These are phyloP conservation scores for Hypoxylon sp. DNA, from an alignment of 2,329 filamentous ascomycete genomes.

Conservation along the genomic window DNA sequence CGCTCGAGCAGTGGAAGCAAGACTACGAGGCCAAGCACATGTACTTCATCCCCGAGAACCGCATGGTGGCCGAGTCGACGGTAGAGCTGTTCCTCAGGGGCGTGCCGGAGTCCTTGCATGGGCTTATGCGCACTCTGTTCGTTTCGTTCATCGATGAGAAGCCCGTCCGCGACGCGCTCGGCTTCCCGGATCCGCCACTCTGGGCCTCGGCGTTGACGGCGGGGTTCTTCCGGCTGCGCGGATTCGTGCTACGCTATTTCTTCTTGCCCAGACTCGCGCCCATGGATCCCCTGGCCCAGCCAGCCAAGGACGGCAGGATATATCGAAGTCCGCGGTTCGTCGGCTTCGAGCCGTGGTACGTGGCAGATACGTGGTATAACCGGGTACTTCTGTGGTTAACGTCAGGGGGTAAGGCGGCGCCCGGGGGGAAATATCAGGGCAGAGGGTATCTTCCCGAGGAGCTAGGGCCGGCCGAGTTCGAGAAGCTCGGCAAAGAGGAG, in stretches of 20 bases:
- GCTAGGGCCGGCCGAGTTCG: slow-evolving; percentile 42
- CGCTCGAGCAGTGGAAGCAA: slow-evolving; percentile 40
- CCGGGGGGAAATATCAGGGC: slow-evolving; percentile 36
- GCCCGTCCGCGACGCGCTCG: slow-evolving; percentile 41
- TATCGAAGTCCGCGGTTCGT: slow-evolving; percentile 35
- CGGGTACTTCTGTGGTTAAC: slow-evolving; percentile 36
- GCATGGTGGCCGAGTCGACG: slow-evolving; percentile 43
- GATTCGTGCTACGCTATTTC: slow-evolving; percentile 35
- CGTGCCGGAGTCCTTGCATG: slow-evolving; percentile 35
- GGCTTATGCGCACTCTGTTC: slow-evolving; percentile 37
- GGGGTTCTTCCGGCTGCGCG: slow-evolving; percentile 34
- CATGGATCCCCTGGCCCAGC: slow-evolving; percentile 32
- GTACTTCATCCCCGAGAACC: slow-evolving; percentile 45
- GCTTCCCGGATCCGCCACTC: slow-evolving; percentile 41
- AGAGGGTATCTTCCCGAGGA: slow-evolving; percentile 44
- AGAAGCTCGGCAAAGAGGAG: slow-evolving; percentile 34
- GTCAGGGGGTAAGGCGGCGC: slow-evolving; percentile 33
- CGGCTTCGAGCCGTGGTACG: slow-evolving; percentile 49
- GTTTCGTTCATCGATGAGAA: slow-evolving; percentile 45
- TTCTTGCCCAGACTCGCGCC: slow-evolving; percentile 29
- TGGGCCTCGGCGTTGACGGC: slow-evolving; percentile 38
- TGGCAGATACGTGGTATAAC: slow-evolving; percentile 45
- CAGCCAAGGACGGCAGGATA: slow-evolving; percentile 36
- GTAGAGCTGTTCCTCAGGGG: slow-evolving; percentile 42
- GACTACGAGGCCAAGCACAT: slow-evolving; percentile 44